Conservation (phyloP, 2,329 filamentous ascomycete genomes). For the Talaromyces sp. region DNA sequence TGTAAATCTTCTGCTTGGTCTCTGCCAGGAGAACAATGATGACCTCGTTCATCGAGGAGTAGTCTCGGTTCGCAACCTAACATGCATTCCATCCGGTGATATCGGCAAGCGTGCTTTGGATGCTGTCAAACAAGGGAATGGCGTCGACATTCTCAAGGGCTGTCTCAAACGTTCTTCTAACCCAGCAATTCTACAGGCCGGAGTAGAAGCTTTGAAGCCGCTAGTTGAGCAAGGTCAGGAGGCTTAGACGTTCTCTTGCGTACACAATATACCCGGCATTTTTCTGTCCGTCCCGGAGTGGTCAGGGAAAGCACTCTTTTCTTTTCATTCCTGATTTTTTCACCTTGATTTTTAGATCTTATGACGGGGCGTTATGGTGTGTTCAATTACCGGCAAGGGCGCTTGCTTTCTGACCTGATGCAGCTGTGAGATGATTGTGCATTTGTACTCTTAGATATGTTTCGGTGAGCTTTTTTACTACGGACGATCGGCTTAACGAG, state of each 20-base stretch:
- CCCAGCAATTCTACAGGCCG: conserved; percentile 67
- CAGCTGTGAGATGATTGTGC: conserved; percentile 6
- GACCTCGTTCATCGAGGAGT: conserved; percentile 63
- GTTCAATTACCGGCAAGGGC: neutral
- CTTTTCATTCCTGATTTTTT: neutral
- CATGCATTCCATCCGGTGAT: conserved; percentile 61
- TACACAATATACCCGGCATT: neutral
- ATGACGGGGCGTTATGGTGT: conserved; percentile 14
- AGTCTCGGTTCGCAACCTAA: conserved; percentile 72
- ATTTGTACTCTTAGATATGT: conserved; percentile 16
- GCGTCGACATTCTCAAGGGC: conserved; percentile 66
- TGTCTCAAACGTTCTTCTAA: conserved; percentile 68
- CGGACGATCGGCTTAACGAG: neutral
- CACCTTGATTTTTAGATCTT: conserved; percentile 1
- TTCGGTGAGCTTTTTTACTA: conserved; percentile 4
- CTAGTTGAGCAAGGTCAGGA: conserved; percentile 48
- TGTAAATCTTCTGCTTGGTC: conserved; percentile 71
- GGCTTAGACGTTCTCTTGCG: conserved; percentile 6
- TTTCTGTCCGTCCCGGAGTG: neutral
- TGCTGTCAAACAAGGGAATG: conserved; percentile 62
- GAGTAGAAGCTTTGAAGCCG: conserved; percentile 70
- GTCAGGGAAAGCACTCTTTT: neutral
- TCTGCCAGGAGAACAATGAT: conserved; percentile 69
- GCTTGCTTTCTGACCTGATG: conserved; percentile 9
- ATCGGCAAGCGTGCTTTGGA: conserved; percentile 61